phyloP scores from a whole-genome alignment of 1,284 basidiomycete species.

The Xerocomus minutiporus region DNA sequence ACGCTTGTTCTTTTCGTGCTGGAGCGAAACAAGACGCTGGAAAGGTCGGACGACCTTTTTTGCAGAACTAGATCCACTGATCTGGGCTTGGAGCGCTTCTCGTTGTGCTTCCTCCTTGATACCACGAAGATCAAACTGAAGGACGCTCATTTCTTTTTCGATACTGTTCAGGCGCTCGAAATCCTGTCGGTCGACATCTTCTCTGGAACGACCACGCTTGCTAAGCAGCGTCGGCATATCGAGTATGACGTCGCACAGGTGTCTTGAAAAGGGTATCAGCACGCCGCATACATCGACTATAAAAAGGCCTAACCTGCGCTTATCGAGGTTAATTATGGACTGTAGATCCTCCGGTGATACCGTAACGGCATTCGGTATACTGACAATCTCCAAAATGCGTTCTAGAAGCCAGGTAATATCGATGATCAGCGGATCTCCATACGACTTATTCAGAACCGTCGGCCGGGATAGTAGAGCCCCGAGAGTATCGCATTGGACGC shows the following conservation, averaged over 20 bases:
- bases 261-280: constrained; percentile 38
- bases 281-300: background rate
- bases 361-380: constrained; percentile 67
- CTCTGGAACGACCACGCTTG: constrained; percentile 44
- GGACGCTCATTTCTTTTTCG: constrained; percentile 55
- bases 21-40: constrained; percentile 53
- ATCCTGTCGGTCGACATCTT: constrained; percentile 57
- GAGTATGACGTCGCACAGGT: constrained; percentile 59
- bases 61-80: constrained; percentile 38
- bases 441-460: constrained; percentile 39
- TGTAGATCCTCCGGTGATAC: constrained; percentile 46
- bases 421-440: constrained; percentile 53
- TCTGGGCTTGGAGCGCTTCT: constrained; percentile 49
- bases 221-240: constrained; percentile 44
- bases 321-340: constrained; percentile 72
- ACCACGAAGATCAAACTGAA: constrained; percentile 62
- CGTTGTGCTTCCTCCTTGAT: constrained; percentile 70
- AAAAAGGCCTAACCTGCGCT: constrained; percentile 54
- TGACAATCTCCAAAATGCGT: constrained; percentile 70
- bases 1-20: constrained; percentile 75
- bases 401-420: constrained; percentile 81
- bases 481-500: constrained; percentile 58
- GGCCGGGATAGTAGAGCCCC: constrained; percentile 51
- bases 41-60: constrained; percentile 64
- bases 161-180: constrained; percentile 71